Evolutionary conservation across 805 yeast genomes (phyloP).

Genomic region (Metschnikowia baotianmanensis): DNA sequence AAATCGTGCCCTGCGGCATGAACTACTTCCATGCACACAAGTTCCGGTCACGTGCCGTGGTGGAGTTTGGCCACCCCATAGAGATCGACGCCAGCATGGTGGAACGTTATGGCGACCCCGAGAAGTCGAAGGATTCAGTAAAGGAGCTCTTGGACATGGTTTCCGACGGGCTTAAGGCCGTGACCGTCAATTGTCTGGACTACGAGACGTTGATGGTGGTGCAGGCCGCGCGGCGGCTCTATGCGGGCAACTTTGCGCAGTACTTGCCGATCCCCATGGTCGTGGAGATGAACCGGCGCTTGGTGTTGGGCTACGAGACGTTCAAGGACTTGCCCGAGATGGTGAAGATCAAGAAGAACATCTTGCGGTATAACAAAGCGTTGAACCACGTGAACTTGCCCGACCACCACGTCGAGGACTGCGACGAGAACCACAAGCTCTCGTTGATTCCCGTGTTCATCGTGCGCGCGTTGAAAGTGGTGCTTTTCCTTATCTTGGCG

Average conservation of each 20-base stretch:
- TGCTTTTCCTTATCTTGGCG: conserved; percentile 58
- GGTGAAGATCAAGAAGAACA: conserved; percentile 56
- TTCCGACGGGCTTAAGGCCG: conserved; percentile 73
- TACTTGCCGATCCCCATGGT: conserved; percentile 76
- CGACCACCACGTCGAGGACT: conserved; percentile 57
- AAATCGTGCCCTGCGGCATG: conserved; percentile 96
- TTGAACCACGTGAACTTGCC: conserved; percentile 50
- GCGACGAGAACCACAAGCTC: conserved; percentile 49
- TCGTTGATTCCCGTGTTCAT: conserved; percentile 52
- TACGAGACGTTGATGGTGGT: conserved; percentile 86
- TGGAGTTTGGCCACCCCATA: conserved; percentile 90
- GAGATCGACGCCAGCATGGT: conserved; percentile 58
- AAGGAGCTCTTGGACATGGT: conserved; percentile 66
- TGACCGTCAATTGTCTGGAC: conserved; percentile 85
- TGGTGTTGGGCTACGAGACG: conserved; percentile 76
- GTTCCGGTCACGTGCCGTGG: conserved; percentile 91
- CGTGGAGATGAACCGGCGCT: conserved; percentile 87
- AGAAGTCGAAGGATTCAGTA: conserved; percentile 70
- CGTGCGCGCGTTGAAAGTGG: conserved; percentile 54
- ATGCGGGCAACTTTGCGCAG: conserved; percentile 70
- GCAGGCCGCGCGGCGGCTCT: conserved; percentile 88
- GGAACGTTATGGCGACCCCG: conserved; percentile 61
- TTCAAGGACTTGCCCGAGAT: conserved; percentile 70
- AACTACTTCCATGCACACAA: conserved; percentile 95
- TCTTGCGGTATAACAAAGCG: conserved; percentile 65